Base-by-base conservation (phyloP, 495 filamentous ascomycete species). In the Neurospora sp. region DNA sequence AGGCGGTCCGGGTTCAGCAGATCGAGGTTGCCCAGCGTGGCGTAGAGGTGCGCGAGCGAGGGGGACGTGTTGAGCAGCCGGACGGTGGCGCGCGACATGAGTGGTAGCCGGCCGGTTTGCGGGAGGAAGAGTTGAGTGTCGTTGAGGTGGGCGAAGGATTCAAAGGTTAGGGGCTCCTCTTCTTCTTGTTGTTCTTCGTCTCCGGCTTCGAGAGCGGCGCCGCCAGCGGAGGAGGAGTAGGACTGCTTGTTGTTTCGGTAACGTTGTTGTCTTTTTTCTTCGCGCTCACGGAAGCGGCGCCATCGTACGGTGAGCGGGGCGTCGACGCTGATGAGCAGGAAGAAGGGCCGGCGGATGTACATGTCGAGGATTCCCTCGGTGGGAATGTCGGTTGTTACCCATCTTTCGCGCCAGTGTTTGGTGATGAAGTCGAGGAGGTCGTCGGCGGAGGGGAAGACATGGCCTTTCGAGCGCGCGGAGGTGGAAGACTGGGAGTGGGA, bases 301-400 rank as follows among this genome's bases (percentile, higher is more conserved):
- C 93, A 98, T 71, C 96, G 90, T 35, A 93, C 84, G 72, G 86
- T 89, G 5, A 97, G 85, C 2, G 96, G 96, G 3, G 95, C 96
- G 79, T 98, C 95, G 61, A 99, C 89, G 78, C 92, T 94, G 73
- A 98, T 86, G 18, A 98, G 88, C 69, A 99, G 86, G 83, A 98
- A 99, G 83, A 96, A 97, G 1, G 96, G 96, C 14, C 96, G 89
- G 35, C 90, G 85, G 42, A 88, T 80, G 42, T 98, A 89, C 12
- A 87, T 83, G 74, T 97, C 92, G 2, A 97, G 83, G 9, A 90
- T 86, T 1, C 73, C 73, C 39, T 91, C 89, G 76, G 90, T 86
- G 81, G 89, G 86, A 73, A 97, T 90, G 77, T 93, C 89, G 31
- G 92, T 94, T 1, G 91, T 96, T 8, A 98, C 92, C 89, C 91